phyloP scores from a whole-genome alignment of 352 stramenopile genomes.

The Phytophthora rubi region DNA sequence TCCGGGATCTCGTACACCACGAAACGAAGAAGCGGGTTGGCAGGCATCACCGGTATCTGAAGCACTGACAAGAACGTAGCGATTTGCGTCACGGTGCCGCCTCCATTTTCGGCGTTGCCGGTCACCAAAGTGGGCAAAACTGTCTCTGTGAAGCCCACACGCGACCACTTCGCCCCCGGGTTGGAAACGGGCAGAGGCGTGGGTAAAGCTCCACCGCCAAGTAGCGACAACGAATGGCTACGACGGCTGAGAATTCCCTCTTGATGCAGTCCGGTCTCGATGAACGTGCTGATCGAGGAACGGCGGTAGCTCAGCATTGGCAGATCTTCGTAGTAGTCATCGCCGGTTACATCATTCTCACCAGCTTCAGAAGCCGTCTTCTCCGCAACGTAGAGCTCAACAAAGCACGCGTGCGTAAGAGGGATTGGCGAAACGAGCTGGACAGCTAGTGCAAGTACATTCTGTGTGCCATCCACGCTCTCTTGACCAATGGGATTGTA shows the following conservation, averaged over 20 bases:
- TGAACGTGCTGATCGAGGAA: constrained; percentile 76
- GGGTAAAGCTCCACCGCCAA: constrained; percentile 27
- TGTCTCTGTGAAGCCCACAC: constrained; percentile 80
- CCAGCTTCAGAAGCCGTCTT: constrained; percentile 42
- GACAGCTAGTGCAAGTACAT: constrained; percentile 78
- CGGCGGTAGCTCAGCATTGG: constrained; percentile 52
- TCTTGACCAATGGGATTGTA: constrained; percentile 71
- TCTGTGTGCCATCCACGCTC: constrained; percentile 64
- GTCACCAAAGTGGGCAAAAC: constrained; percentile 68
- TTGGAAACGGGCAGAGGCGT: constrained; percentile 41
- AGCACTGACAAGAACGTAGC: constrained; percentile 83
- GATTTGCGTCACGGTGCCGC: constrained; percentile 49
- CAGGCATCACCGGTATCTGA: constrained; percentile 72
- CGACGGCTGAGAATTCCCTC: constrained; percentile 66
- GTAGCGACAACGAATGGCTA: constrained; percentile 55
- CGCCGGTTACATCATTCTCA: constrained; percentile 57
- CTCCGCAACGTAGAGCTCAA: constrained; percentile 80
- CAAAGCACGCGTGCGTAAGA: constrained; percentile 74
- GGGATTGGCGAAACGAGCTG: constrained; percentile 70
- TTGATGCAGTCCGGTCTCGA: constrained; percentile 72
- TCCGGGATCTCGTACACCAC: constrained; percentile 86
- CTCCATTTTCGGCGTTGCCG: constrained; percentile 31
- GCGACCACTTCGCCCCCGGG: constrained; percentile 58
- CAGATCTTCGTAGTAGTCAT: constrained; percentile 66
- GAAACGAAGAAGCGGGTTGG: constrained; percentile 76